phyloP scores from a whole-genome alignment of 441 rosid species.

The Eutrema salsugineum region DNA sequence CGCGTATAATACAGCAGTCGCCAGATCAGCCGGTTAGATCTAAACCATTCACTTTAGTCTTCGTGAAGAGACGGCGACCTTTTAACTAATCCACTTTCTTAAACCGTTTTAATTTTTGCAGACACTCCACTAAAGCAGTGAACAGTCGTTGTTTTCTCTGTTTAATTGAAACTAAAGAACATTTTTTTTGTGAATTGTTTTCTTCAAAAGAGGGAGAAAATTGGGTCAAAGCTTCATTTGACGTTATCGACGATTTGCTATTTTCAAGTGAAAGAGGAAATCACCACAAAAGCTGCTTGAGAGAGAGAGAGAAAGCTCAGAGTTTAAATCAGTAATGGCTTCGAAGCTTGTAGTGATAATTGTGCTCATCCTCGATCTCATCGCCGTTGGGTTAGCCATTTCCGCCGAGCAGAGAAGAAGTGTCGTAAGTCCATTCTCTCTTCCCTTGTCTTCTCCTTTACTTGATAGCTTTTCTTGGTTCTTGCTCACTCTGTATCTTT shows the following conservation, averaged over 20 bases:
- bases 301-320: neutral
- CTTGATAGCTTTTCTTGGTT: constrained; percentile 10
- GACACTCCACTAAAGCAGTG: neutral
- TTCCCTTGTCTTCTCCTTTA: neutral
- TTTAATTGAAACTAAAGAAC: constrained; percentile 7
- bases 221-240: neutral
- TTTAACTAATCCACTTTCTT: constrained; percentile 2
- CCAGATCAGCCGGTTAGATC: constrained; percentile 17
- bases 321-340: constrained; percentile 41
- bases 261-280: neutral
- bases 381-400: constrained; percentile 69
- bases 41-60: constrained; percentile 13
- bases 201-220: no score
- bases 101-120: neutral
- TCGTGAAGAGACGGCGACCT: constrained; percentile 4
- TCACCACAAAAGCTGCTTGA: neutral
- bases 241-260: constrained; percentile 1
- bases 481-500: neutral
- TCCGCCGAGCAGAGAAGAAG: constrained; percentile 80
- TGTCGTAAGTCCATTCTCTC: constrained; percentile 42
- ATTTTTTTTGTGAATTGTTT: no score
- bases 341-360: constrained; percentile 54
- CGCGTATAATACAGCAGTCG: constrained; percentile 17
- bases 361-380: constrained; percentile 51
- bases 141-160: neutral